Conservation (phyloP, 306 rosid species). For the Lablab purpureus region DNA sequence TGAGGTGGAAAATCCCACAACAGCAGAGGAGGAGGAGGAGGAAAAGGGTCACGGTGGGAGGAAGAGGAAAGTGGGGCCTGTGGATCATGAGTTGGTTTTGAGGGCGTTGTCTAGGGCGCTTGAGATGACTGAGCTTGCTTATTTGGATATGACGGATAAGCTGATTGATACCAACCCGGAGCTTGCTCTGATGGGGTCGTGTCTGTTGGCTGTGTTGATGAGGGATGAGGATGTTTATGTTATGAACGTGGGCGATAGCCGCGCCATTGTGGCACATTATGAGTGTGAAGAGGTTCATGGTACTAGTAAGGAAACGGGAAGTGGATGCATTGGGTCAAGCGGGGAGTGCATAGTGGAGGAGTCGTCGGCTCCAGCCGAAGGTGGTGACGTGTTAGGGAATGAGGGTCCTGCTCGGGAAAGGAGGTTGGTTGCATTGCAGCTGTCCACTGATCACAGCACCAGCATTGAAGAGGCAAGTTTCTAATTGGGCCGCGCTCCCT, state of each 20-base stretch:
- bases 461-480: conserved; percentile 82
- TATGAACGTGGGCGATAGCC: conserved; percentile 91
- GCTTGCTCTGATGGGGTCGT: conserved; percentile 93
- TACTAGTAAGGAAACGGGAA: conserved; percentile 45
- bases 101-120: conserved; percentile 80
- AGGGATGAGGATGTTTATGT: conserved; percentile 94
- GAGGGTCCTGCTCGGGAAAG: conserved; percentile 55
- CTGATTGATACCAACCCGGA: conserved; percentile 82
- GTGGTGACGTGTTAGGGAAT: conserved; percentile 41
- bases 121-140: conserved; percentile 76
- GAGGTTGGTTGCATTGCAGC: conserved; percentile 79
- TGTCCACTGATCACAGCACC: conserved; percentile 91
- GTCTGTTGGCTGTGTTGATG: conserved; percentile 83
- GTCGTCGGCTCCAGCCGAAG: conserved; percentile 54
- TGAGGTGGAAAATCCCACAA: conserved; percentile 59
- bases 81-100: conserved; percentile 78
- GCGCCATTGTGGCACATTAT: conserved; percentile 84
- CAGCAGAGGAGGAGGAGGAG: conserved; percentile 48
- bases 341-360: conserved; percentile 70
- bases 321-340: conserved; percentile 52
- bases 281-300: conserved; percentile 61
- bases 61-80: conserved; percentile 81
- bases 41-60: conserved; percentile 50
- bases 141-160: conserved; percentile 89
- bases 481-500: conserved; percentile 28